Conservation (phyloP, 768 basidiomycete genomes). For the Mycena filopes region DNA sequence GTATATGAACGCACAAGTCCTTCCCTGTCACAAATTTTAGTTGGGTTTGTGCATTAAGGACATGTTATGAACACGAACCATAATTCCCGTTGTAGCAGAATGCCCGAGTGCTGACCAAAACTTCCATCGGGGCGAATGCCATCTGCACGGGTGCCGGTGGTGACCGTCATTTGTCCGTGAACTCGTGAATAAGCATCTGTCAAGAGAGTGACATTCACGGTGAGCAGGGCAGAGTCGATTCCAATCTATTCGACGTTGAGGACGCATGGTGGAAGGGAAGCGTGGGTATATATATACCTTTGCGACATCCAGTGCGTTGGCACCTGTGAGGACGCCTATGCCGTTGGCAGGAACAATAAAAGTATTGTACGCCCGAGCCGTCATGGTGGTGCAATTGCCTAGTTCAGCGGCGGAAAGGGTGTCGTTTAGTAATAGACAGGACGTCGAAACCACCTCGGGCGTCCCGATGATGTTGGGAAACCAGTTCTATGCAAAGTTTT, state of each 20-base stretch:
- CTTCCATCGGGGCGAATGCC: constrained; percentile 68
- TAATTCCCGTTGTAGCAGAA: no score
- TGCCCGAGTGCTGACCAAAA: constrained; percentile 46
- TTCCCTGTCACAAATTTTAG: constrained; percentile 56
- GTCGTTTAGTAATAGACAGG: constrained; percentile 64
- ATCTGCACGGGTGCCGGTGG: constrained; percentile 60
- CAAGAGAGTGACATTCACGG: constrained; percentile 55
- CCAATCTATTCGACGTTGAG: constrained; percentile 49
- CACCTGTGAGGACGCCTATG: constrained; percentile 65
- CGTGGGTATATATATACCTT: constrained; percentile 37
- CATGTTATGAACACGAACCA: no score
- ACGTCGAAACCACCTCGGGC: constrained; percentile 65
- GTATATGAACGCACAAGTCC: constrained; percentile 48
- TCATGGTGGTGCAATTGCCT: constrained; percentile 60
- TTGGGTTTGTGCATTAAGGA: no score
- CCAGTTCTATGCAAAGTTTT: constrained; percentile 62
- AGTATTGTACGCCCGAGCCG: constrained; percentile 59
- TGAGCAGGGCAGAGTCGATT: constrained; percentile 59
- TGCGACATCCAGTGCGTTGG: constrained; percentile 74
- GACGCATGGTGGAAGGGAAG: background rate
- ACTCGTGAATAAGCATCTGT: constrained; percentile 60
- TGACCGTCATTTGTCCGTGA: constrained; percentile 63
- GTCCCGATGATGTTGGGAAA: constrained; percentile 73
- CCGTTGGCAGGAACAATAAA: constrained; percentile 56
- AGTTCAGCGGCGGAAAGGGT: constrained; percentile 55